Evolutionary conservation across 2,329 filamentous ascomycete species (phyloP).

Genomic region (Helicocarpus griseus): DNA sequence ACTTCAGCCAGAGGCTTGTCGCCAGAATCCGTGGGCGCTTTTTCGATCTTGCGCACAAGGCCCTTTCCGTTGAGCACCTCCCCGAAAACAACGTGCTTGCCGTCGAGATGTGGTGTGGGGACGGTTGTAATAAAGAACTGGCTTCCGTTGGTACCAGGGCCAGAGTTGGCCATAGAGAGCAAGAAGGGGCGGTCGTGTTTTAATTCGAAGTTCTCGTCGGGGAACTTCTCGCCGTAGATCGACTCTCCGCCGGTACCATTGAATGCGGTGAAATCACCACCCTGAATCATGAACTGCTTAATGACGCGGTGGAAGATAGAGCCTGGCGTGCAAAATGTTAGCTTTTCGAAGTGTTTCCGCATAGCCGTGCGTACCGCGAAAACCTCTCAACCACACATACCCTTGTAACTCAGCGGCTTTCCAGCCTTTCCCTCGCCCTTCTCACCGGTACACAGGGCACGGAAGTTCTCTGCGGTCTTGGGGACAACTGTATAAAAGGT

Average conservation of each 20-base stretch:
- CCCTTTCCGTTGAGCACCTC: conserved; percentile 90
- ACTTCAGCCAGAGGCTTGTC: conserved; percentile 73
- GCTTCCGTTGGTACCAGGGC: conserved; percentile 87
- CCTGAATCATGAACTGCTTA: conserved; percentile 98
- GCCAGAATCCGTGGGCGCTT: conserved; percentile 58
- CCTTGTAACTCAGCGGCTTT: conserved; percentile 85
- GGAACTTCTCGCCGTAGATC: conserved; percentile 96
- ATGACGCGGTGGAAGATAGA: conserved; percentile 93
- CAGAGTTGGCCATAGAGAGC: conserved; percentile 95
- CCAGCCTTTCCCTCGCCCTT: conserved; percentile 72
- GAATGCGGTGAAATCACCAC: conserved; percentile 90
- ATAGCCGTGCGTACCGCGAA: neutral
- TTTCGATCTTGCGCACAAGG: conserved; percentile 81
- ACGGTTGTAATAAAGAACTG: conserved; percentile 99
- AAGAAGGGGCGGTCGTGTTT: conserved; percentile 92
- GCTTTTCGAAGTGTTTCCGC: neutral
- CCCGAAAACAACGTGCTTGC: conserved; percentile 96
- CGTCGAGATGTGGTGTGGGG: conserved; percentile 85
- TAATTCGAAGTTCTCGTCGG: conserved; percentile 87
- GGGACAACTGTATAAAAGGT: conserved; percentile 53
- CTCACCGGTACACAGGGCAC: conserved; percentile 68
- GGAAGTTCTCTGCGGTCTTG: conserved; percentile 82
- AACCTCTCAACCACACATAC: conserved; percentile 19
- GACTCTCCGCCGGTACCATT: conserved; percentile 94
- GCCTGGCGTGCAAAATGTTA: conserved; percentile 34